Conservation (phyloP, 805 yeast species). For the Kodamaea hsintzibuensis region DNA sequence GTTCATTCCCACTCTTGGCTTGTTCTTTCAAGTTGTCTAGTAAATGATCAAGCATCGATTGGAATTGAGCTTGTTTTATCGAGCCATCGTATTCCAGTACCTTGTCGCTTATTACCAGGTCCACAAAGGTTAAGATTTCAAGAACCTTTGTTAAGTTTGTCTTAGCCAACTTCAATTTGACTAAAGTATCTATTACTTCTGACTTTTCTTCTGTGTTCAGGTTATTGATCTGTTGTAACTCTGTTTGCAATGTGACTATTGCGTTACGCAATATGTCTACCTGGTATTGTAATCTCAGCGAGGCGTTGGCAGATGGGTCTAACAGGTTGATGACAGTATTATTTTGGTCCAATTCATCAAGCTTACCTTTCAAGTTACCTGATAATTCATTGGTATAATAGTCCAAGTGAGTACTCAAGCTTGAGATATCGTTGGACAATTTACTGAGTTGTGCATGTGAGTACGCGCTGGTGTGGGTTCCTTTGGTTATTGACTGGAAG, state of each 20-base stretch:
- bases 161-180: conserved; percentile 46
- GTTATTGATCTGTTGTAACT: conserved; percentile 18
- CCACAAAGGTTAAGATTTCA: conserved; percentile 38
- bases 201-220: conserved; percentile 9
- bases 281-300: conserved; percentile 62
- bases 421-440: conserved; percentile 49
- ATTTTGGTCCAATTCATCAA: conserved; percentile 45
- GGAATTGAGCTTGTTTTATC: conserved; percentile 36
- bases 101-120: not conserved
- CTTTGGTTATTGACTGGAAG: conserved; percentile 41
- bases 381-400: conserved; percentile 61
- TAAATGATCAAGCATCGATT: conserved; percentile 34
- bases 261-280: conserved; percentile 60
- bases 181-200: conserved; percentile 25
- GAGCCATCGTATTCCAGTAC: conserved; percentile 22
- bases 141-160: conserved; percentile 47
- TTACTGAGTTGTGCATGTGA: conserved; percentile 37
- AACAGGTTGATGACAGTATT: conserved; percentile 15
- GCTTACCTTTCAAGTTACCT: conserved; percentile 50
- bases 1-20: conserved; percentile 25
- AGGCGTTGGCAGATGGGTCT: conserved; percentile 32
- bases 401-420: conserved; percentile 60
- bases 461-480: conserved; percentile 21
- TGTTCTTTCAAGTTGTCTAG: conserved; percentile 47
- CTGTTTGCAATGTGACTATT: conserved; percentile 50